phyloP scores from a whole-genome alignment of 179 eudicot genomes.

The Carnegiea gigantea region DNA sequence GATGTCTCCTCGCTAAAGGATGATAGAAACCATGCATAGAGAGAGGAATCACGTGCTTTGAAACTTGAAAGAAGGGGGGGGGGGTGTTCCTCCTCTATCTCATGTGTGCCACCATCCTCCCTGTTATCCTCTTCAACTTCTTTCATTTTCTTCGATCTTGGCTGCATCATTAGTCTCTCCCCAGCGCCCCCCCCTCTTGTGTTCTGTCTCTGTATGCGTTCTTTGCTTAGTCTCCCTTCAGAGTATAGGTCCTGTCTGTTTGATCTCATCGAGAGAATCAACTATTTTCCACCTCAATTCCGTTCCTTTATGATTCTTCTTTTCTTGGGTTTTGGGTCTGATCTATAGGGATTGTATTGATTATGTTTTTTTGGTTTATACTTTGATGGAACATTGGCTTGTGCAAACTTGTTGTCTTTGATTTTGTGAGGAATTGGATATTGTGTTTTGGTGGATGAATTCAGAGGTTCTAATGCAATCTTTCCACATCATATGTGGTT shows the following conservation, averaged over 20 bases:
- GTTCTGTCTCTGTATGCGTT: not conserved
- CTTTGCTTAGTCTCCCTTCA: not conserved
- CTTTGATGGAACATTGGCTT: not conserved
- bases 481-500: not conserved
- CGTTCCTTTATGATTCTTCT: not conserved
- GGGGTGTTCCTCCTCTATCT: too few species aligned
- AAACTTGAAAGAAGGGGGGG: too few species aligned
- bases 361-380: not conserved
- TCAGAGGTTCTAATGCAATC: not conserved
- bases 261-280: not conserved
- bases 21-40: too few species aligned
- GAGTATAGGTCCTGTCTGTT: not conserved
- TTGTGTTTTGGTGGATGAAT: not conserved
- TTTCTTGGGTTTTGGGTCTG: not conserved
- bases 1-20: too few species aligned
- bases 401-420: not conserved
- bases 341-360: not conserved
- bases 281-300: not conserved
- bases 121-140: too few species aligned
- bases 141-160: too few species aligned
- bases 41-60: too few species aligned
- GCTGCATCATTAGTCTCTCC: too few species aligned
- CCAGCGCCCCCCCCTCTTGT: too few species aligned
- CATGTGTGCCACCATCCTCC: too few species aligned
- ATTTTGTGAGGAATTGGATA: too few species aligned